phyloP scores from a whole-genome alignment of 345 rosid genomes.

The Rhodomyrtus tomentosa region DNA sequence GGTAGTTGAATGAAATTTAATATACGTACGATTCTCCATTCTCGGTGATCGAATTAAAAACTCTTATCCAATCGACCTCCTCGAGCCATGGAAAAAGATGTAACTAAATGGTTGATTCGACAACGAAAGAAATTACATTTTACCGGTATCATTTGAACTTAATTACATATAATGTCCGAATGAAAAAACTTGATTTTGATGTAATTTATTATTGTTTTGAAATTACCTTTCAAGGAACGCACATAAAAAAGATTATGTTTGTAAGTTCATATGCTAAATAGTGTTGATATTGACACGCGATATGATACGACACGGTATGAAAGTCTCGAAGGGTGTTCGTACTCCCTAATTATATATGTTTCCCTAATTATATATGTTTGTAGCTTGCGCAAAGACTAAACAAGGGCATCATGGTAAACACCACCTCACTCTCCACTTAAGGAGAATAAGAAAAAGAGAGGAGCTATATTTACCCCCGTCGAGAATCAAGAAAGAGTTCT shows the following conservation, averaged over 20 bases:
- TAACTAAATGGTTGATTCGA: background rate
- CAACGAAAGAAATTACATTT: background rate
- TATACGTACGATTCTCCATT: background rate
- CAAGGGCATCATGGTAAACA: slow-evolving; percentile 10
- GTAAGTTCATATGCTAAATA: background rate
- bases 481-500: background rate
- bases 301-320: too few relatives aligned
- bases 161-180: background rate
- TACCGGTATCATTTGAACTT: too few relatives aligned
- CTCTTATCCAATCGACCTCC: background rate
- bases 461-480: background rate
- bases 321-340: too few relatives aligned
- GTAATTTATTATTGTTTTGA: background rate
- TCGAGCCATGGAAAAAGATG: background rate
- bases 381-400: background rate
- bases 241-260: background rate
- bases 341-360: too few relatives aligned
- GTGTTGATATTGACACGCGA: too few relatives aligned
- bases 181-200: background rate
- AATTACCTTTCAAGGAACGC: background rate
- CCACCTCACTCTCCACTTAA: background rate
- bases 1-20: background rate
- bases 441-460: background rate
- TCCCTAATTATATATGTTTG: too few relatives aligned
- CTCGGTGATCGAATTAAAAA: background rate